These are phyloP conservation scores for Tirmania nivea DNA, from an alignment of 495 filamentous ascomycete genomes.

Conservation along the genomic window DNA sequence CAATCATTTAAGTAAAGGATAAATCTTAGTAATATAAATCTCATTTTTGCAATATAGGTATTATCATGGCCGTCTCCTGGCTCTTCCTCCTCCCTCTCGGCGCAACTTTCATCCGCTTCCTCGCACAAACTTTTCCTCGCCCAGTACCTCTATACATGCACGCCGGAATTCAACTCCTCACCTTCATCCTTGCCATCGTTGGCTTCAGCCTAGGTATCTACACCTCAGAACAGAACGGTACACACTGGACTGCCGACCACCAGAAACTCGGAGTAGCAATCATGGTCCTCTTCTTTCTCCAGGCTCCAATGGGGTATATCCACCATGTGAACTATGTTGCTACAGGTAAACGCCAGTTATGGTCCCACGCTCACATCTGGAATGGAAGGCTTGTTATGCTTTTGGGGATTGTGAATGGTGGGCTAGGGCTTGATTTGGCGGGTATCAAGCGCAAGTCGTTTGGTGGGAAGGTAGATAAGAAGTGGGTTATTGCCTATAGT, in stretches of 20 bases:
- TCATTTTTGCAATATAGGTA: slow-evolving; percentile 16
- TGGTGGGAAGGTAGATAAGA: background rate
- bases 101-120: slow-evolving; percentile 32
- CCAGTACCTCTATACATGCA: slow-evolving; percentile 28
- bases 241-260: slow-evolving; percentile 10
- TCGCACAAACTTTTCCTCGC: slow-evolving; percentile 21
- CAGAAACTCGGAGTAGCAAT: slow-evolving; percentile 36
- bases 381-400: slow-evolving; percentile 39
- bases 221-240: slow-evolving; percentile 20
- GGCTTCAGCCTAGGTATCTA: slow-evolving; percentile 42
- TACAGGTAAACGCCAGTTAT: slow-evolving; percentile 26
- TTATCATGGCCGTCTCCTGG: slow-evolving; percentile 37
- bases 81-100: slow-evolving; percentile 35
- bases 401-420: slow-evolving; percentile 50
- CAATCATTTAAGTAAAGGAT: no score
- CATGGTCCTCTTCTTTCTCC: slow-evolving; percentile 33
- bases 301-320: slow-evolving; percentile 39
- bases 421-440: slow-evolving; percentile 31
- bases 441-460: background rate
- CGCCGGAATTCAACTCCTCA: slow-evolving; percentile 33
- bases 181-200: slow-evolving; percentile 33
- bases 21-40: no score
- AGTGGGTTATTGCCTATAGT: background rate
- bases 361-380: slow-evolving; percentile 48
- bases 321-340: slow-evolving; percentile 40